Base-by-base conservation (phyloP, 345 rosid species). In the Gossypium australe region DNA sequence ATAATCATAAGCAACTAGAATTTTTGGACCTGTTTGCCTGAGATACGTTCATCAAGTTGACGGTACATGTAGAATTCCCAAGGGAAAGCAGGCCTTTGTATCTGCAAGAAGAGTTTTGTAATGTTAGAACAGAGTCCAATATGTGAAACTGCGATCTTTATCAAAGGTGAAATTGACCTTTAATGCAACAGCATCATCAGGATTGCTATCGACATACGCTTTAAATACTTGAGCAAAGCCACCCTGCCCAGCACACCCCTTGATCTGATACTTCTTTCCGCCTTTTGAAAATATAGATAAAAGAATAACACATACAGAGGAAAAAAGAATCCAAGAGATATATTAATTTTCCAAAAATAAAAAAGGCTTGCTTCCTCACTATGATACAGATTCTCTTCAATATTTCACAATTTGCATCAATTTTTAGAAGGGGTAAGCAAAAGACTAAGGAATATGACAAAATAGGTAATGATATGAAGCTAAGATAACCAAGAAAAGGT, bases 61-160 rank as follows among this genome's bases (percentile, higher is more conserved):
- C 98, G 90, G 79, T 95, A 95, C 90, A 95, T 85, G 90, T 95
- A 84, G 77, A 95, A 95, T 64, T 95, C 99, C 98, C 97, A 95
- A 64, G 96, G 96, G 75, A 93, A 91, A 72, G 98, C 85, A 71
- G 98, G 99, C 81, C 80, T 88, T 86, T 95, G 99, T 80, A 95
- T 85, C 99, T 93, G 90, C 70, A 72, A 85, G 66, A 75, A 55
- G 69, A 47, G 64, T 43, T 64, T 47, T 57, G n/a, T 16, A 74
- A 41, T 11, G 65, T 47, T 44, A 60, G 73, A 53, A 22, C 45
- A 61, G 1, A 73, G 11, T 72, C 72, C 52, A 27, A 18, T 4
- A 67, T 57, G 76, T 25, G 43, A 61, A 27, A 27, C 16, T 52
- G 27, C 25, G 44, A 60, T 49, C n/a, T 49, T 29, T 34, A 14